Conservation (phyloP, 306 rosid genomes). For the Citrullus amarus region DNA sequence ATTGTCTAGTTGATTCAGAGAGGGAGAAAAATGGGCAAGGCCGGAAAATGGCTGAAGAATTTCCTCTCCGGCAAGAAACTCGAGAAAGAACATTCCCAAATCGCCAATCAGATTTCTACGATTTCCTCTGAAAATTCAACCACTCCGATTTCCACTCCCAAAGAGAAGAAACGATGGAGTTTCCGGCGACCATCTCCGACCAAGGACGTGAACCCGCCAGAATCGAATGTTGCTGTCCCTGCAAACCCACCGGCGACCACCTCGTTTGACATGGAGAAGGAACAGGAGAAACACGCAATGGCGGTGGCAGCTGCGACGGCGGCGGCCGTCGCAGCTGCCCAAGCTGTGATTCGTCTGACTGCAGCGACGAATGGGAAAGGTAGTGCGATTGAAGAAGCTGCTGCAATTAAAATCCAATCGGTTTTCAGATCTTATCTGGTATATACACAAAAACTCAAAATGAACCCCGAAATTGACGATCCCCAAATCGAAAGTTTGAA, state of each 20-base stretch:
- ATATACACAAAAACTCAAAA: constrained; percentile 4
- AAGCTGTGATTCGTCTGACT: constrained; percentile 50
- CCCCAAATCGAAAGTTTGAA: neutral
- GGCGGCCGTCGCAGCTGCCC: constrained; percentile 49
- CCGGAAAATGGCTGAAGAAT: constrained; percentile 68
- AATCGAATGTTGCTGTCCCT: constrained; percentile 12
- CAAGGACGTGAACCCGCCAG: constrained; percentile 30
- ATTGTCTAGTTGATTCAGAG: constrained; percentile 7
- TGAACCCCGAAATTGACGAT: neutral
- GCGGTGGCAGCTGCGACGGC: constrained; percentile 57
- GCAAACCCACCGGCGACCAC: constrained; percentile 12
- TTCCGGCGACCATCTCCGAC: constrained; percentile 74
- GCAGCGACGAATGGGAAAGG: constrained; percentile 27
- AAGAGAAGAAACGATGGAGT: constrained; percentile 85
- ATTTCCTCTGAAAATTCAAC: constrained; percentile 37
- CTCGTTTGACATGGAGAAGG: constrained; percentile 29
- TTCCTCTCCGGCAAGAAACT: constrained; percentile 64
- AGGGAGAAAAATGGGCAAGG: constrained; percentile 46
- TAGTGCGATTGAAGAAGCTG: constrained; percentile 36
- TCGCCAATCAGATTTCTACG: constrained; percentile 18
- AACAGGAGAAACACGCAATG: constrained; percentile 56
- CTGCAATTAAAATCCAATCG: constrained; percentile 70
- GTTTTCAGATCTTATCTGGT: constrained; percentile 76
- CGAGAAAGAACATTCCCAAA: constrained; percentile 26
- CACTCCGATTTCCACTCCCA: constrained; percentile 44